These are phyloP conservation scores for Gastrolobium villosum DNA, from an alignment of 306 rosid genomes.

Conservation along the genomic window DNA sequence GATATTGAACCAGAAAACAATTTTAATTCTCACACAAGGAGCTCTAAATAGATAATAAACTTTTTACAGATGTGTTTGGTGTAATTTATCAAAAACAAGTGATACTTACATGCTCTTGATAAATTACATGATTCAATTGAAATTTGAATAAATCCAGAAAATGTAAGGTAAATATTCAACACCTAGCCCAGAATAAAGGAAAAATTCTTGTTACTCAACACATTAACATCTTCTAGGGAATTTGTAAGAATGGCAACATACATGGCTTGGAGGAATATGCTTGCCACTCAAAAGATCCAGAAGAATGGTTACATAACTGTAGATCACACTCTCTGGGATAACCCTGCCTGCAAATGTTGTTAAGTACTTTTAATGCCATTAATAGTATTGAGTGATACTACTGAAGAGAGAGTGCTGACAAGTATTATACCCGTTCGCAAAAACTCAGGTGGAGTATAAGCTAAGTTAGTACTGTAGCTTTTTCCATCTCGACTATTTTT, in stretches of 20 bases:
- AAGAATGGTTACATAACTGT: conserved; percentile 89
- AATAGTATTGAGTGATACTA: conserved; percentile 8
- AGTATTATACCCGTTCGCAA: conserved; percentile 77
- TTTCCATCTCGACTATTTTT: conserved; percentile 97
- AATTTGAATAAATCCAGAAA: conserved; percentile 4
- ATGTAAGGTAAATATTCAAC: background rate
- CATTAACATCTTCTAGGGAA: conserved; percentile 5
- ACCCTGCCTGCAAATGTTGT: conserved; percentile 77
- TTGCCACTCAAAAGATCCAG: conserved; percentile 93
- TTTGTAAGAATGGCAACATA: conserved; percentile 52
- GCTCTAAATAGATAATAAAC: background rate
- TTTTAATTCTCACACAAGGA: background rate
- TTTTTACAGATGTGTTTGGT: background rate
- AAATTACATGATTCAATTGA: conserved; percentile 6
- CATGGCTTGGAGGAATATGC: conserved; percentile 95
- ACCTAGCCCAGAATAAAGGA: conserved; percentile 8
- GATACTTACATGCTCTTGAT: conserved; percentile 14
- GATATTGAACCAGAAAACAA: conserved; percentile 26
- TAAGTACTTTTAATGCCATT: background rate
- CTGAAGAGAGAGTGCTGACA: conserved; percentile 8
- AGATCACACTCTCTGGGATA: conserved; percentile 88
- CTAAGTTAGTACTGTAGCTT: conserved; percentile 96
- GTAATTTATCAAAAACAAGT: conserved; percentile 10
- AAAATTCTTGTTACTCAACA: background rate
- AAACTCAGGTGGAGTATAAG: conserved; percentile 97